Conservation (phyloP, 1,139 yeast species). For the Saccharomyces hybrid region DNA sequence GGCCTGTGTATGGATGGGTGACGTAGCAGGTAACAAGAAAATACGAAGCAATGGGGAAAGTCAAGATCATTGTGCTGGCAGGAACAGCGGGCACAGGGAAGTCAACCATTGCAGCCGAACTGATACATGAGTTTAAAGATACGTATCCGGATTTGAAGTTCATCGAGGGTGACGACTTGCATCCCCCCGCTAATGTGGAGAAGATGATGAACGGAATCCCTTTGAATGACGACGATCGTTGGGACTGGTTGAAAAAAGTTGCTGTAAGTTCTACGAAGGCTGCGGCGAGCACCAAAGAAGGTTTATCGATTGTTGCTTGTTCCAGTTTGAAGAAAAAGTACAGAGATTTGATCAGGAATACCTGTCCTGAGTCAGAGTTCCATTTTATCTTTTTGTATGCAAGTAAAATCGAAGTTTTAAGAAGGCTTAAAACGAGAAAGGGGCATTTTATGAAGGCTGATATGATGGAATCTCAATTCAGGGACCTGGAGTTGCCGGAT, state of each 20-base stretch:
- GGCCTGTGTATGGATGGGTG: not conserved
- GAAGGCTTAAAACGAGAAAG: conserved; percentile 53
- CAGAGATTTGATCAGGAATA: conserved; percentile 47
- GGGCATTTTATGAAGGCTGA: conserved; percentile 81
- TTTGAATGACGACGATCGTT: conserved; percentile 78
- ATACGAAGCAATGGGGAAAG: conserved; percentile 3
- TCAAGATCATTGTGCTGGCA: conserved; percentile 44
- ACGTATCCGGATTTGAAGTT: conserved; percentile 40
- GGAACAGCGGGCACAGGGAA: conserved; percentile 97
- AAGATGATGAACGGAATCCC: conserved; percentile 83
- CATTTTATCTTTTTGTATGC: conserved; percentile 63
- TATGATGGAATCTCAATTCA: conserved; percentile 76
- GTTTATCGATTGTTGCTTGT: conserved; percentile 60
- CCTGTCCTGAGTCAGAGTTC: conserved; percentile 38
- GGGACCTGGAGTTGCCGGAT: conserved; percentile 62
- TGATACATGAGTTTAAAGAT: conserved; percentile 33
- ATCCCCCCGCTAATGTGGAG: conserved; percentile 62
- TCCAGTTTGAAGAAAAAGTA: conserved; percentile 73
- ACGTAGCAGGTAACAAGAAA: not conserved
- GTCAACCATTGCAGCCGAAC: conserved; percentile 59
- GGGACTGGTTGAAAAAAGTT: conserved; percentile 72
- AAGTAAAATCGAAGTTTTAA: conserved; percentile 49
- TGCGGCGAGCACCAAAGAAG: conserved; percentile 30
- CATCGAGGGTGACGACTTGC: conserved; percentile 80
- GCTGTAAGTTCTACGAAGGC: conserved; percentile 37